Evolutionary conservation across 2,329 filamentous ascomycete genomes (phyloP).

Genomic region (Cladosporium colombiae): DNA sequence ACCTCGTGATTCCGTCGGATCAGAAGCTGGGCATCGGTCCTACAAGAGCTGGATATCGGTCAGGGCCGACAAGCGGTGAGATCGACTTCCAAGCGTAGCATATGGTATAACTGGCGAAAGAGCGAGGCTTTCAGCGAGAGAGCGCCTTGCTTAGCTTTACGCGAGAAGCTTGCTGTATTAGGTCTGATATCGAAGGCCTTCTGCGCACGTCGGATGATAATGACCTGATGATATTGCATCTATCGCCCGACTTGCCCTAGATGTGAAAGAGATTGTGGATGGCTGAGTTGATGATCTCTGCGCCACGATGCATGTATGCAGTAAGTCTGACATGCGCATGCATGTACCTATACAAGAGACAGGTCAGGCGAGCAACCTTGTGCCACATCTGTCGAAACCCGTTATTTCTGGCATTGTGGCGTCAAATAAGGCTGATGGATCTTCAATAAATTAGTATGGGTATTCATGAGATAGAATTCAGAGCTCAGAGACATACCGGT

Average conservation of each 20-base stretch:
- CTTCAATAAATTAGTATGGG: background rate
- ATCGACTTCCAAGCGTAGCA: background rate
- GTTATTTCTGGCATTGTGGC: background rate
- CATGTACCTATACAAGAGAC: background rate
- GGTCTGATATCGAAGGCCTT: background rate
- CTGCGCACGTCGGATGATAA: background rate
- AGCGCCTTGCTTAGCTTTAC: background rate
- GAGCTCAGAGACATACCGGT: background rate
- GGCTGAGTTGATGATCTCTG: background rate
- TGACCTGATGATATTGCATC: background rate
- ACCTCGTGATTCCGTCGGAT: background rate
- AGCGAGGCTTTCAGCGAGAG: conserved; percentile 1
- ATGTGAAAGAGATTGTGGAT: background rate
- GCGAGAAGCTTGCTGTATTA: background rate
- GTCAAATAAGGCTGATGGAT: conserved; percentile 3
- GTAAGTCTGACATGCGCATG: conserved; percentile 5
- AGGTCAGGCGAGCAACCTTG: background rate
- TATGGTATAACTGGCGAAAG: background rate
- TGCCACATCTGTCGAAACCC: background rate
- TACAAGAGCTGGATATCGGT: background rate
- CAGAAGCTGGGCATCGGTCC: background rate
- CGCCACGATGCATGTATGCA: conserved; percentile 1
- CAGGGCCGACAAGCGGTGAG: background rate
- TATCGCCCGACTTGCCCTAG: background rate
- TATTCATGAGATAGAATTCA: background rate